Evolutionary conservation across 1,139 yeast species (phyloP).

Genomic region (Scheffersomyces quercinus): DNA sequence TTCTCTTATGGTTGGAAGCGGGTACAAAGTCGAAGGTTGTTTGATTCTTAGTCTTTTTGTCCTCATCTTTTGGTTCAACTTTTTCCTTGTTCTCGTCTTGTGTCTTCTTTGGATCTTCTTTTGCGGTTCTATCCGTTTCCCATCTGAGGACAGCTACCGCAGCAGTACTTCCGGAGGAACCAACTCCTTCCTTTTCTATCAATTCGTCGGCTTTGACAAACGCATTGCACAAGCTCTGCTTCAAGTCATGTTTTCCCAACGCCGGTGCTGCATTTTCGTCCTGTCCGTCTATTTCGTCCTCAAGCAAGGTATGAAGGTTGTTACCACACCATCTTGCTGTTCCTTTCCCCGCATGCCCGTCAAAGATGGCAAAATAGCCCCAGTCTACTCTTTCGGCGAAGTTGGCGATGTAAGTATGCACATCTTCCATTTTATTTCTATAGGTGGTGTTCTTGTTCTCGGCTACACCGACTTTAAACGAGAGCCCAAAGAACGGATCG

Average conservation of each 20-base stretch:
- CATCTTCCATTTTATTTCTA: conserved; percentile 94
- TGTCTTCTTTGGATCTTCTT: conserved; percentile 10
- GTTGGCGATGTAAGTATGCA: conserved; percentile 90
- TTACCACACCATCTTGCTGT: conserved; percentile 97
- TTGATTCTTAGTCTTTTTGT: not conserved
- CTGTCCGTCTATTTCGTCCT: conserved; percentile 42
- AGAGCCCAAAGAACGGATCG: conserved; percentile 51
- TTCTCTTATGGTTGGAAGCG: conserved; percentile 52
- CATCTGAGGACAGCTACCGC: conserved; percentile 90
- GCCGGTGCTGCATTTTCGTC: conserved; percentile 14
- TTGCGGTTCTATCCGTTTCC: conserved; percentile 56
- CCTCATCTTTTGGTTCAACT: conserved; percentile 7
- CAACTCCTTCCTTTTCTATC: conserved; percentile 60
- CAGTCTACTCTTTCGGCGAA: conserved; percentile 87
- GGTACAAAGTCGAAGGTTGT: conserved; percentile 48
- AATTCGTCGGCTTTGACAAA: conserved; percentile 75
- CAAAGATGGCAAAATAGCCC: conserved; percentile 95
- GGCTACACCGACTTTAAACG: conserved; percentile 82
- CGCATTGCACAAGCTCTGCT: conserved; percentile 56
- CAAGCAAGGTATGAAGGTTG: conserved; percentile 69
- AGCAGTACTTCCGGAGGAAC: conserved; percentile 89
- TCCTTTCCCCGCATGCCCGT: conserved; percentile 96
- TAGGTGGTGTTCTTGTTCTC: conserved; percentile 82
- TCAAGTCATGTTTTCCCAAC: conserved; percentile 26
- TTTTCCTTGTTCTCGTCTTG: conserved; percentile 9